phyloP scores from a whole-genome alignment of 2,329 filamentous ascomycete genomes.

The Paracoccidioides lutzii region DNA sequence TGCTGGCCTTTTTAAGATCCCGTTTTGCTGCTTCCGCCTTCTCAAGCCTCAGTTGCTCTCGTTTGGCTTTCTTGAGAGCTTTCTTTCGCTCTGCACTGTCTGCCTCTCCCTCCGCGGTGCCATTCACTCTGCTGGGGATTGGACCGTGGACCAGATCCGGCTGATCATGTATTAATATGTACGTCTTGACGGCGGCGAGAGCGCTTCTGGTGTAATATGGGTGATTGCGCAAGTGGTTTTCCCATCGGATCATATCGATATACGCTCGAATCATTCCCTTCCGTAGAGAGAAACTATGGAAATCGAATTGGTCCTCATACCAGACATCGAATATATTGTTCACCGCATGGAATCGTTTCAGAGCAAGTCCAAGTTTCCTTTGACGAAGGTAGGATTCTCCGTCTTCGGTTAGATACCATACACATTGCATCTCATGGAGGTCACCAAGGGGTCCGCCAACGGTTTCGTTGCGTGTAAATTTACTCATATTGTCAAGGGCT shows the following conservation, averaged over 20 bases:
- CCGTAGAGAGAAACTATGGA: conserved; percentile 92
- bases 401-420: conserved; percentile 95
- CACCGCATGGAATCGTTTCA: conserved; percentile 84
- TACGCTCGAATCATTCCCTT: conserved; percentile 95
- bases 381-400: conserved; percentile 77
- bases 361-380: conserved; percentile 66
- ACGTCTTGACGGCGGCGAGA: conserved; percentile 66
- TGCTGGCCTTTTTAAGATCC: conserved; percentile 66
- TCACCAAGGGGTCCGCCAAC: conserved; percentile 79
- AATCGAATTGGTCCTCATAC: conserved; percentile 98
- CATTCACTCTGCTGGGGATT: conserved; percentile 43
- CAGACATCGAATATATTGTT: conserved; percentile 91
- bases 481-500: conserved; percentile 74
- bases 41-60: conserved; percentile 60
- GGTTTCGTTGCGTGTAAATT: conserved; percentile 88
- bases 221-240: conserved; percentile 79
- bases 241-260: conserved; percentile 92
- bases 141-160: conserved; percentile 51
- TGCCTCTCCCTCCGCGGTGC: conserved; percentile 37
- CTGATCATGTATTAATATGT: conserved; percentile 65
- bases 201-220: conserved; percentile 84
- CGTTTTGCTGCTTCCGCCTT: conserved; percentile 71
- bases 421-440: conserved; percentile 93
- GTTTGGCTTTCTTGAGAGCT: conserved; percentile 79
- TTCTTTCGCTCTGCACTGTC: conserved; percentile 63